Base-by-base conservation (phyloP, 257 asterid species). In the Verbena officinalis region DNA sequence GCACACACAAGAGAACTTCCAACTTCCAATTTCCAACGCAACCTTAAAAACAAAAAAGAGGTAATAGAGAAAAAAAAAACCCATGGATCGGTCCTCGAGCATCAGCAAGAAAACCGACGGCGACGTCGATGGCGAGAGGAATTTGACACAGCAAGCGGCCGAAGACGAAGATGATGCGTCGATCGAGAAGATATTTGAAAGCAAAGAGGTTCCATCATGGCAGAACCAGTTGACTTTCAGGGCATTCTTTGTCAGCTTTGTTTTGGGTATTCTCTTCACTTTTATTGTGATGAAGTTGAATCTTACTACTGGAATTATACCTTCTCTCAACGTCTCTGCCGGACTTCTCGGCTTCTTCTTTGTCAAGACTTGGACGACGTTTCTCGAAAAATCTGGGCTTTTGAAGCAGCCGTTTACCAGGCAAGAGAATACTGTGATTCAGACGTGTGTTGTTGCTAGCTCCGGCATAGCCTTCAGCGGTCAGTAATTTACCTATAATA, bases 391-490 rank as follows among this genome's bases (percentile, higher is more conserved):
- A 55, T 81, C 95, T 2, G 97, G 95, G 27, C 13, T 83, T 13
- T 58, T 92, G 55, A 77, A 77, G 58, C 98, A 92, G 77, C 97
- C 97, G 0, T 89, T 92, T 54, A 92, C 98, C 0, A 46, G 98
- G 59, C 98, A 92, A 65, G 98, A 92, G 72, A 91, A 91, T 51
- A 91, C 96, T 0, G 98, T 91, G 9, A 89, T 91, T 71, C 98
- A 91, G 80, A 91, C 98, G 0, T 89, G 96, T 44, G 98, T 92
- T 15, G 98, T 92, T n/a, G 98, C 98, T 16, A 4, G 83, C 72
- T 86, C 98, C 71, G 98, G 98, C 82, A 89, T 92, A 17, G 98
- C 98, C 65, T 89, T 92, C 75, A 89, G 98, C 79, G 98, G 98
- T 92, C 11, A 45, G 53, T 21, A 38, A 8, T 8, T 5, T 5